These are phyloP conservation scores for Incumbomyces lentus DNA, from an alignment of 2,329 filamentous ascomycete species.

Conservation along the genomic window DNA sequence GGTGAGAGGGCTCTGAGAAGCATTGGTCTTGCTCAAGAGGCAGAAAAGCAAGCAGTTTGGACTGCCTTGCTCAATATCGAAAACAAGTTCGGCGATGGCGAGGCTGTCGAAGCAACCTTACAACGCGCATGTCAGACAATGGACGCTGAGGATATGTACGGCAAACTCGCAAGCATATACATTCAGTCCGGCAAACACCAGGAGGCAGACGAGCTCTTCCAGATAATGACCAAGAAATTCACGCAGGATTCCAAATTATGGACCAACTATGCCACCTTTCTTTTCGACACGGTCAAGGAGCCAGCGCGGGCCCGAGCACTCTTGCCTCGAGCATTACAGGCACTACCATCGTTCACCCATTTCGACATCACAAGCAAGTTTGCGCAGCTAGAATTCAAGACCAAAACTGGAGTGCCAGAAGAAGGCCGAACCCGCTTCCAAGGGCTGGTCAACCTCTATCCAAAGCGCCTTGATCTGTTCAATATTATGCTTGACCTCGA, in stretches of 20 bases:
- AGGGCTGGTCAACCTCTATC: constrained; percentile 69
- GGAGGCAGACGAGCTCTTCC: constrained; percentile 81
- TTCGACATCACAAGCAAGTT: constrained; percentile 75
- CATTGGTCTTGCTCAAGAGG: constrained; percentile 82
- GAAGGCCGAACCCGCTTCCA: constrained; percentile 92
- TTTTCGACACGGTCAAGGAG: constrained; percentile 62
- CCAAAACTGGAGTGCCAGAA: constrained; percentile 70
- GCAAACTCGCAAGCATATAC: constrained; percentile 85
- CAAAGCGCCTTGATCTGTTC: constrained; percentile 87
- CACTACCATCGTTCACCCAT: constrained; percentile 60
- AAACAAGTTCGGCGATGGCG: constrained; percentile 76
- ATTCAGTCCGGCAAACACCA: constrained; percentile 79
- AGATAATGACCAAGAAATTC: constrained; percentile 78
- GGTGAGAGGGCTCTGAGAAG: constrained; percentile 83
- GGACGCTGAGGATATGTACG: constrained; percentile 78
- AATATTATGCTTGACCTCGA: constrained; percentile 85
- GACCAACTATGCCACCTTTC: constrained; percentile 90
- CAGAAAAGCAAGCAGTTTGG: constrained; percentile 93
- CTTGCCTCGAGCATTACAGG: constrained; percentile 73
- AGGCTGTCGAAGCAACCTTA: constrained; percentile 75
- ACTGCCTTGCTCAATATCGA: constrained; percentile 89
- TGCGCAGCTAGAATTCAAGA: constrained; percentile 83
- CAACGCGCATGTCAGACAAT: constrained; percentile 90
- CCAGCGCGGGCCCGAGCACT: constrained; percentile 68
- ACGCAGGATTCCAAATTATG: constrained; percentile 70